Evolutionary conservation across 257 asterid species (phyloP).

Genomic region (Ilex asprella): DNA sequence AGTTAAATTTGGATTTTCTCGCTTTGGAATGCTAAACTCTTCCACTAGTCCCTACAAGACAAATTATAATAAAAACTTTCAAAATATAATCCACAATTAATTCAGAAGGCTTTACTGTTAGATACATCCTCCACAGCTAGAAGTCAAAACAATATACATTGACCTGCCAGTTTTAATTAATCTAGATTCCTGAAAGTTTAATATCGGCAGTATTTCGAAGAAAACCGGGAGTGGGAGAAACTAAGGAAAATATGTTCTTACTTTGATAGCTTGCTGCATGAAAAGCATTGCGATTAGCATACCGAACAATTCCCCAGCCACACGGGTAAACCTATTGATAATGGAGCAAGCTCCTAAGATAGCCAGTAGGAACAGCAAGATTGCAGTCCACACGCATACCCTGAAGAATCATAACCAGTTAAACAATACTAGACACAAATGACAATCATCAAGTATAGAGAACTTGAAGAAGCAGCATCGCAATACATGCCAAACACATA

Average conservation of each 20-base stretch:
- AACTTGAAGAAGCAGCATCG: background rate
- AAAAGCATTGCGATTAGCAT: conserved; percentile 95
- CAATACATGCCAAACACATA: background rate
- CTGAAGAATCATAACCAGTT: conserved; percentile 25
- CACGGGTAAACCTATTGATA: conserved; percentile 87
- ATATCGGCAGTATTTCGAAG: no score
- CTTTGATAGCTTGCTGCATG: conserved; percentile 91
- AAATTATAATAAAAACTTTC: background rate
- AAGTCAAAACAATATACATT: no score
- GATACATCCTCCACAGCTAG: no score
- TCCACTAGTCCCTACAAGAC: conserved; percentile 67
- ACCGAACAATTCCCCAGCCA: conserved; percentile 91
- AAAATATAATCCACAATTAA: background rate
- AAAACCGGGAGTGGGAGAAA: background rate
- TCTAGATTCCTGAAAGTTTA: no score
- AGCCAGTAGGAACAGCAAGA: conserved; percentile 68
- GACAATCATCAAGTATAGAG: background rate
- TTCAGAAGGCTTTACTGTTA: background rate
- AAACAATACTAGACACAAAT: no score
- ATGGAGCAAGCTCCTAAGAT: conserved; percentile 89
- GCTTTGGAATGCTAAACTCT: conserved; percentile 71
- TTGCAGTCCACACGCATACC: conserved; percentile 98
- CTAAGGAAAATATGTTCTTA: conserved; percentile 16
- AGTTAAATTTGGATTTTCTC: conserved; percentile 34
- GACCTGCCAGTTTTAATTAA: no score